phyloP scores from a whole-genome alignment of 2,329 filamentous ascomycete genomes.

The Metarhizium humberi region DNA sequence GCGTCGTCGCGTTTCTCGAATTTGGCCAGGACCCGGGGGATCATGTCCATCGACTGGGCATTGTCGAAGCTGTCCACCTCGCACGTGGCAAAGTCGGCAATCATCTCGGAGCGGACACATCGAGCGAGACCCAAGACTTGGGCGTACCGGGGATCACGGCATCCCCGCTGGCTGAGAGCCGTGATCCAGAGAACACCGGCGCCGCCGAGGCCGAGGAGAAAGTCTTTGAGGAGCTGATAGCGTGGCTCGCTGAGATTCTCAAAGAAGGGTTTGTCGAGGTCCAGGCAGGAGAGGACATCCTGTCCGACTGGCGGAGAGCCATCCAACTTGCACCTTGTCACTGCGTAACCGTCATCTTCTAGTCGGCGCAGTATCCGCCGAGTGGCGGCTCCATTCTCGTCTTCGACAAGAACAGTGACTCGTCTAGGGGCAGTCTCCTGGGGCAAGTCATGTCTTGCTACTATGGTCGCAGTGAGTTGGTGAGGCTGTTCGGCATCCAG shows the following conservation, averaged over 20 bases:
- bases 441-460: too few species aligned
- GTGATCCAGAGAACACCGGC: conserved; percentile 7
- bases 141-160: conserved; percentile 4
- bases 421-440: too few species aligned
- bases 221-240: background rate
- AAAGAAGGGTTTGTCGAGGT: background rate
- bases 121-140: conserved; percentile 4
- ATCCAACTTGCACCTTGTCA: too few species aligned
- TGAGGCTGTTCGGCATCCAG: too few species aligned
- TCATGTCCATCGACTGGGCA: background rate
- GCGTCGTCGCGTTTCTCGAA: background rate
- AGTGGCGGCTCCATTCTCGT: too few species aligned
- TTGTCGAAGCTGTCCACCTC: conserved; percentile 1
- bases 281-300: background rate
- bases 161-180: conserved; percentile 2
- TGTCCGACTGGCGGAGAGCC: background rate
- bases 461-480: too few species aligned
- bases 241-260: background rate
- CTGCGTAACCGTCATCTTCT: background rate
- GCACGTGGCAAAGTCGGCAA: conserved; percentile 5
- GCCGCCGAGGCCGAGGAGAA: background rate
- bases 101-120: conserved; percentile 4
- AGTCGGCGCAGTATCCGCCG: background rate
- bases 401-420: too few species aligned
- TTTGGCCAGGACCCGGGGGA: background rate